Base-by-base conservation (phyloP, 331 rosid genomes). In the Phaseolus coccineus region DNA sequence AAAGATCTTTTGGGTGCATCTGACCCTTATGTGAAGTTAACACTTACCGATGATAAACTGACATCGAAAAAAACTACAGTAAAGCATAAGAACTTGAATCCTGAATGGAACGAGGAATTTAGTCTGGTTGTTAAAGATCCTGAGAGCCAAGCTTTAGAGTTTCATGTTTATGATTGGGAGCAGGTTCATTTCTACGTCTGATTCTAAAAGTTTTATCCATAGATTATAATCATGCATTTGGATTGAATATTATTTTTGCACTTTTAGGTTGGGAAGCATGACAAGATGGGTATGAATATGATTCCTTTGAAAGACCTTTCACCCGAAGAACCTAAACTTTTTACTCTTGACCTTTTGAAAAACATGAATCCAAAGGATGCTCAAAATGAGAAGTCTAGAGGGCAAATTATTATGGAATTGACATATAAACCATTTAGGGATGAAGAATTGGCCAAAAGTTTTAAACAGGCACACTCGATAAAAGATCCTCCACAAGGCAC, bases 91-190 rank as follows among this genome's bases (percentile, higher is more conserved):
- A 94, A 91, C 84, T 88, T 94, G 87, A 94, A 92, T 76, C 98
- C 98, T 5, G 97, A 94, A 82, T 94, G 98, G 97, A 91, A 94
- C 55, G 97, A 92, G 57, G 97, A 89, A 39, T 92, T 88, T 72
- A 89, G 75, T 77, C 27, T 94, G 70, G 89, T 82, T n/a, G 88
- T 94, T 48, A 94, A 86, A 71, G 97, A 94, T 78, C 97, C 98
- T 3, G 77, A 91, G 48, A 35, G 91, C 22, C 97, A 94, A 81
- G 81, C 82, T 31, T 74, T 94, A 52, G 91, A 91, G 80, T 4
- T 94, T 68, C 33, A 24, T 25, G 94, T 94, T 48, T 91, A 77
- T 81, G 97, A 94, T 53, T 94, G 97, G 98, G 97, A 92, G 40
- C 93, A 94, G 88, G 97, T 89, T 62, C 16, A 6, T 68, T 5